Base-by-base conservation (phyloP, 108 stramenopile species). In the Skeletonema potamos region DNA sequence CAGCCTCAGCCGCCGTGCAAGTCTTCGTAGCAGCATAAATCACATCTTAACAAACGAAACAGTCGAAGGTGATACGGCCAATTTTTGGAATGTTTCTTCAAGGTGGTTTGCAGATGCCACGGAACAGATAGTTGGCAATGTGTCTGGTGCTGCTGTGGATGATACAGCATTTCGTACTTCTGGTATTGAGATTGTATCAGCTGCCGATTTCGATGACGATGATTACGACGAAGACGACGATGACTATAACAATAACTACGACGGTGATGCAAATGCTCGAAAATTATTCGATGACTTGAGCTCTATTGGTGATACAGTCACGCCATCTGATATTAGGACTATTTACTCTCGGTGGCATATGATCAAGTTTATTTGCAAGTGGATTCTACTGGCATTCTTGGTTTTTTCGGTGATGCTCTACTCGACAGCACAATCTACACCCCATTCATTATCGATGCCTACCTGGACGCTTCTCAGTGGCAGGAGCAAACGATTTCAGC, bases 41-140 rank as follows among this genome's bases (percentile, higher is more conserved):
- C 48, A 51, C 30, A 27, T 36, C 2, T 10, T 62, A 33, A 62
- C 61, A 37, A 37, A 13, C 9, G 18, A 15, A 15, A 62, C 27
- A 20, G 20, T 12, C 1, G 32, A 62, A 27, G 61, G 24, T 10
- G 34, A 33, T 51, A 22, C n/a, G n/a, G n/a, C 5, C 48, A 34
- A 41, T 62, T 62, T 62, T 62, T 62, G 61, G 61, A 36, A 36
- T 33, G 36, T 62, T n/a, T 37, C 34, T n/a, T 37, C 33, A 18
- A n/a, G 61, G 6, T 62, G 61, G 61, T 62, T 62, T 62, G 48
- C 48, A 18, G 48, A 51, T 51, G 48, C 48, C 48, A 51, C 48
- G 2, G 48, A 51, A 51, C 15, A 51, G 48, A 51, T 51, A 9
- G 48, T 51, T n/a, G 48, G 48, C 0, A 51, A 51, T 24, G 48